Base-by-base conservation (phyloP, 2,329 filamentous ascomycete species). In the Ascochyta koolunga region DNA sequence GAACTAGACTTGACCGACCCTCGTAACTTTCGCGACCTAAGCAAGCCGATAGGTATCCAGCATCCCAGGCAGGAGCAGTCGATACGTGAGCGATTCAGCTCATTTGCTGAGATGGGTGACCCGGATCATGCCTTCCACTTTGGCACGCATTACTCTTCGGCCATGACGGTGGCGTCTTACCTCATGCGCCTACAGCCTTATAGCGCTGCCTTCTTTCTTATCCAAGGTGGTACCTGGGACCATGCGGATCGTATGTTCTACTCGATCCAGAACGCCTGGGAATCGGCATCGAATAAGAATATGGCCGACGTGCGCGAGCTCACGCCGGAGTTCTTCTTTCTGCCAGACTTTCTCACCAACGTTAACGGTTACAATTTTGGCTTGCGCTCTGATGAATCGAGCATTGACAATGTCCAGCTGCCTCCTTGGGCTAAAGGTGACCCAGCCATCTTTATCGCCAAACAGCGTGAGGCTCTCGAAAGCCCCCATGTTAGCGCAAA, bases 121-220 rank as follows among this genome's bases (percentile, higher is more conserved):
- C 81, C 83, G 39, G 66, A 63, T 22, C 88, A 90, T 0, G 90
- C 95, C 0, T 99, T 97, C 72, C 95, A 99, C 71, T 99, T 98
- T 64, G 95, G 95, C 16, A 99, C 96, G 0, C 96, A 99, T 72
- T 99, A 99, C 74, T 98, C 95, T 1, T 98, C 95, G 2, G 95
- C 95, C 7, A 99, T 98, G 95, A 97, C 96, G 54, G 95, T 99
- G 6, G 92, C 92, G 11, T 97, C 93, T 0, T 99, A 97, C 68
- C 83, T 99, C 35, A 97, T 99, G 66, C 89, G 95, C 16, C 82
- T 99, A 15, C 93, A 96, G 44, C 95, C 95, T 0, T 99, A 98
- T 71, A 93, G 97, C 21, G 91, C 98, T 65, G 96, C 95, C 0
- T 98, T 96, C 69, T 85, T 98, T 18, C 80, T 98, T 8, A 83